A percentile compares a stretch with the other conserved stretches of the same genome.
phyloP scores from a whole-genome alignment of 2,329 filamentous ascomycete species.

The Sclerotinia nivalis region DNA sequence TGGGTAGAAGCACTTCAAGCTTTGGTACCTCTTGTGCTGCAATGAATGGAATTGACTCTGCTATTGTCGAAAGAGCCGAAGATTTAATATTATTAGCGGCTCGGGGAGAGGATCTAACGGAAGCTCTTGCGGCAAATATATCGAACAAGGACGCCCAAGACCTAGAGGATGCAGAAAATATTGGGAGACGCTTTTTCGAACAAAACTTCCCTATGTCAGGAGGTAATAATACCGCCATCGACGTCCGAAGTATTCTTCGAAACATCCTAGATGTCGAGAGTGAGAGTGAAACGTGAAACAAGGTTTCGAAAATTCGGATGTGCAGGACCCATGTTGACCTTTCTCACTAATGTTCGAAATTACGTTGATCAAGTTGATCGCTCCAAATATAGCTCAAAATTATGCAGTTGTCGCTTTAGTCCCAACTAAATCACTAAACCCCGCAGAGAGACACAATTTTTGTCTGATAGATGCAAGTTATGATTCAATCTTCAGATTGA shows the following conservation, averaged over 20 bases:
- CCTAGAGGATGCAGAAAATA: slow-evolving; percentile 65
- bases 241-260: slow-evolving; percentile 37
- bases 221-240: slow-evolving; percentile 27
- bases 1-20: slow-evolving; percentile 73
- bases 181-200: slow-evolving; percentile 60
- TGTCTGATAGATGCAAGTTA: neutral
- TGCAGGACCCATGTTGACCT: neutral
- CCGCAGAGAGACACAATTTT: neutral
- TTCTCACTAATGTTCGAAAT: slow-evolving; percentile 15
- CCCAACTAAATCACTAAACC: neutral
- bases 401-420: neutral
- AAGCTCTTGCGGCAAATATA: slow-evolving; percentile 66
- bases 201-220: slow-evolving; percentile 36
- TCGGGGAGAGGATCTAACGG: slow-evolving; percentile 72
- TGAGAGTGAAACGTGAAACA: slow-evolving; percentile 21
- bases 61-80: slow-evolving; percentile 74
- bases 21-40: slow-evolving; percentile 85
- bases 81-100: slow-evolving; percentile 67
- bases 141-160: slow-evolving; percentile 62
- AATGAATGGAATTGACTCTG: slow-evolving; percentile 76
- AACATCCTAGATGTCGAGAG: slow-evolving; percentile 31
- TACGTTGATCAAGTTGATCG: slow-evolving; percentile 11
- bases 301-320: slow-evolving; percentile 25
- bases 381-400: slow-evolving; percentile 16
- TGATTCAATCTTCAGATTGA: neutral